Conservation (phyloP, 2,329 filamentous ascomycete species). For the Fusarium humuli region DNA sequence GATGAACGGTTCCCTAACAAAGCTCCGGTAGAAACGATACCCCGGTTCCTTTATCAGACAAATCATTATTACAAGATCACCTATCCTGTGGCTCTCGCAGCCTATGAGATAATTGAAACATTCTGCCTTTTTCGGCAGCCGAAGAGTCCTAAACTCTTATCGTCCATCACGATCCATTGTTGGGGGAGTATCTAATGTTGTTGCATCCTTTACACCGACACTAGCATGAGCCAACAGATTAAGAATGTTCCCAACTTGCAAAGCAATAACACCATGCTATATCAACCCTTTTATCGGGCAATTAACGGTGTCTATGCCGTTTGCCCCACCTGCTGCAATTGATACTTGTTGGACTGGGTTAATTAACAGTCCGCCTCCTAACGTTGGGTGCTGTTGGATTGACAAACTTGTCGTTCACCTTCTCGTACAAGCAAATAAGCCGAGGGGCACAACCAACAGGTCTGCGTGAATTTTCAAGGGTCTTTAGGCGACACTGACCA, state of each 20-base stretch:
- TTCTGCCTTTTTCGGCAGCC: neutral
- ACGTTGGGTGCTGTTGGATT: slow-evolving; percentile 26
- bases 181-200: neutral
- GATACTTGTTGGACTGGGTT: slow-evolving; percentile 21
- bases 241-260: neutral
- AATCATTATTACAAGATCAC: neutral
- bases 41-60: neutral
- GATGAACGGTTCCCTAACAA: neutral
- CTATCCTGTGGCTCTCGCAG: neutral
- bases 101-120: neutral
- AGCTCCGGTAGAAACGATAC: neutral
- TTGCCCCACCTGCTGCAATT: neutral
- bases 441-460: slow-evolving; percentile 16
- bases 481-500: neutral
- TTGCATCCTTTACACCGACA: slow-evolving; percentile 2
- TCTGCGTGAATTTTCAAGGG: slow-evolving; percentile 11
- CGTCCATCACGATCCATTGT: neutral
- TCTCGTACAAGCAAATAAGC: slow-evolving; percentile 1
- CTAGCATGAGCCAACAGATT: neutral
- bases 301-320: neutral
- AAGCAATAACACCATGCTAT: slow-evolving; percentile 4
- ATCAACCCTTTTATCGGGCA: neutral
- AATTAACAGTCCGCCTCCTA: slow-evolving; percentile 3
- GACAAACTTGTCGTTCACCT: slow-evolving; percentile 6
- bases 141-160: neutral